phyloP scores from a whole-genome alignment of 768 basidiomycete species.

The Serendipita sp. region DNA sequence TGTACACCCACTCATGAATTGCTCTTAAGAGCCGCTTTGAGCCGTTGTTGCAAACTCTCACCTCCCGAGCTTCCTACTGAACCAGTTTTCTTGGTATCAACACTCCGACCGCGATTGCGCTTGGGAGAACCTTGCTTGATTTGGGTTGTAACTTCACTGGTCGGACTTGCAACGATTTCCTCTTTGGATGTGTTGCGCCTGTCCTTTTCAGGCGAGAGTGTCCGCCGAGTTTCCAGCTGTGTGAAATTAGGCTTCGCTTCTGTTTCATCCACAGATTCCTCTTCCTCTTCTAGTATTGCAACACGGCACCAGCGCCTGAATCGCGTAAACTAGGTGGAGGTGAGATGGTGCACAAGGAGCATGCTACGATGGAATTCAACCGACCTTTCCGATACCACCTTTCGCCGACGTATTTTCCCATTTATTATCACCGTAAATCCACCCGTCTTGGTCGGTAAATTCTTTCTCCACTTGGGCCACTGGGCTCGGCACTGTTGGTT shows the following conservation, averaged over 20 bases:
- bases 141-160: too few relatives aligned
- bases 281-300: conserved; percentile 56
- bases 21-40: conserved; percentile 4
- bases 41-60: neutral
- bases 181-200: too few relatives aligned
- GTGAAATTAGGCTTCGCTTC: neutral
- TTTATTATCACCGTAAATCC: conserved; percentile 91
- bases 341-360: neutral
- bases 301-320: conserved; percentile 76
- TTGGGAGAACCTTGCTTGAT: too few relatives aligned
- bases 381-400: conserved; percentile 74
- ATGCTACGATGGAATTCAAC: conserved; percentile 8
- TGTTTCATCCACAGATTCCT: conserved; percentile 26
- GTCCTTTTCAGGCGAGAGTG: neutral
- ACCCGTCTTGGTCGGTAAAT: conserved; percentile 72
- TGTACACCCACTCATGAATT: neutral
- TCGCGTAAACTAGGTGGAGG: conserved; percentile 49
- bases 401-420: conserved; percentile 67
- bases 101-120: too few relatives aligned
- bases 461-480: conserved; percentile 2
- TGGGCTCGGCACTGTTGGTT: conserved; percentile 16
- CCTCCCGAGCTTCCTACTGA: neutral
- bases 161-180: too few relatives aligned
- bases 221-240: neutral
- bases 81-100: neutral